A percentile compares a stretch with the other conserved stretches of the same genome.
Evolutionary conservation across 495 filamentous ascomycete genomes (phyloP).

Genomic region (Hypoxylon crocopeplum): DNA sequence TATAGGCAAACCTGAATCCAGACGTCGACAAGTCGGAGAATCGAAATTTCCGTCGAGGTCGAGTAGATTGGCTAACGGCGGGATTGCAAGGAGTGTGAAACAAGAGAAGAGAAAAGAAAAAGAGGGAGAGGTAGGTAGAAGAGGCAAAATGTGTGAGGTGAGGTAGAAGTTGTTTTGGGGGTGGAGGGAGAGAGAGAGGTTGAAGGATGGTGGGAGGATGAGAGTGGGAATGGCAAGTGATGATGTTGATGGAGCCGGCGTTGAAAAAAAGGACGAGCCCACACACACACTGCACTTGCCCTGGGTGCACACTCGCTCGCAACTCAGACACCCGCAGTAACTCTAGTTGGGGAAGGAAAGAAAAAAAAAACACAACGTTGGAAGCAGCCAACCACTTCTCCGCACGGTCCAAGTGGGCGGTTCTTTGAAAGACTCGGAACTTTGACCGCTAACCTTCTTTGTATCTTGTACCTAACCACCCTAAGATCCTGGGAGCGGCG

Average conservation of each 20-base stretch:
- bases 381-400: slow-evolving; percentile 18
- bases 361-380: slow-evolving; percentile 10
- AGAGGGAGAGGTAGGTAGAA: slow-evolving; percentile 35
- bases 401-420: slow-evolving; percentile 20
- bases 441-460: slow-evolving; percentile 8
- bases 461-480: slow-evolving; percentile 12
- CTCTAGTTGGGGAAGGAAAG: slow-evolving; percentile 5
- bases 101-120: slow-evolving; percentile 36
- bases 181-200: slow-evolving; percentile 26
- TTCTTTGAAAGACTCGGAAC: background rate
- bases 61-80: slow-evolving; percentile 25
- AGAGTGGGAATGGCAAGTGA: slow-evolving; percentile 28
- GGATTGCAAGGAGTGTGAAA: slow-evolving; percentile 33
- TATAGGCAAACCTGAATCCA: slow-evolving; percentile 30
- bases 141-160: slow-evolving; percentile 28
- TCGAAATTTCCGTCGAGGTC: slow-evolving; percentile 28
- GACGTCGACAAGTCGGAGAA: slow-evolving; percentile 19
- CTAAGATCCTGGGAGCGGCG: slow-evolving; percentile 17
- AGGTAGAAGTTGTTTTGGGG: slow-evolving; percentile 28
- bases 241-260: slow-evolving; percentile 32
- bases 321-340: slow-evolving; percentile 13
- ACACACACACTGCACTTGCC: slow-evolving; percentile 12
- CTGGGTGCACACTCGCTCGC: slow-evolving; percentile 16
- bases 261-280: slow-evolving; percentile 25
- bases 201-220: slow-evolving; percentile 36